Evolutionary conservation across 176 grass and related monocot species (phyloP).

Genomic region (Musa schizocarpa): DNA sequence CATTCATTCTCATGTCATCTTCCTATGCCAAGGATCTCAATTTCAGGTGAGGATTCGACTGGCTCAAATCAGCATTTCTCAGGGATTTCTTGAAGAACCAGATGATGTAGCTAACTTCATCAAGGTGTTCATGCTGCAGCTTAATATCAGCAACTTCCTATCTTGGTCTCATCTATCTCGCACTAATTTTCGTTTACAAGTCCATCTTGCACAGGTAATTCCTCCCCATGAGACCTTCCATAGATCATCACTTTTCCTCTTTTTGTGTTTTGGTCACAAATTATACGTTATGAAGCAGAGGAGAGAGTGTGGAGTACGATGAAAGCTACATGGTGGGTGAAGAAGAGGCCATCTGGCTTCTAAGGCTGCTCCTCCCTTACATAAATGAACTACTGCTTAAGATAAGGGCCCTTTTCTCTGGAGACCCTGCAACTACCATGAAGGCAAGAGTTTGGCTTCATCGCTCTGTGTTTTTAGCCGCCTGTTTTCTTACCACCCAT

Average conservation of each 20-base stretch:
- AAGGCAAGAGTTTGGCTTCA: constrained; percentile 45
- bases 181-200: constrained; percentile 56
- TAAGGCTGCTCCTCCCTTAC: constrained; percentile 72
- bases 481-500: neutral
- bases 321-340: constrained; percentile 65
- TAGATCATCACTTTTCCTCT: neutral
- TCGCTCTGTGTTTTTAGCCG: neutral
- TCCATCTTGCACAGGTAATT: constrained; percentile 77
- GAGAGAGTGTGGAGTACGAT: constrained; percentile 43
- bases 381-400: constrained; percentile 80
- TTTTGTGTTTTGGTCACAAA: neutral
- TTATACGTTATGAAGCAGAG: constrained; percentile 28
- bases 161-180: constrained; percentile 70
- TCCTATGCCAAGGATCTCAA: constrained; percentile 87
- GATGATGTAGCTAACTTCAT: neutral
- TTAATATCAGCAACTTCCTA: constrained; percentile 72
- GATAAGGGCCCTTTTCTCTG: constrained; percentile 74
- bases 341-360: constrained; percentile 92
- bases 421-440: constrained; percentile 87
- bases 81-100: neutral
- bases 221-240: neutral
- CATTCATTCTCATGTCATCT: constrained; percentile 78
- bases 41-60: constrained; percentile 46
- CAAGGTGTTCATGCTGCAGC: constrained; percentile 29
- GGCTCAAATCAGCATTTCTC: neutral